A percentile compares a stretch with the other conserved stretches of the same genome.
These are phyloP conservation scores for Sequoia sempervirens DNA, from an alignment of 75 land plant genomes.

Conservation along the genomic window DNA sequence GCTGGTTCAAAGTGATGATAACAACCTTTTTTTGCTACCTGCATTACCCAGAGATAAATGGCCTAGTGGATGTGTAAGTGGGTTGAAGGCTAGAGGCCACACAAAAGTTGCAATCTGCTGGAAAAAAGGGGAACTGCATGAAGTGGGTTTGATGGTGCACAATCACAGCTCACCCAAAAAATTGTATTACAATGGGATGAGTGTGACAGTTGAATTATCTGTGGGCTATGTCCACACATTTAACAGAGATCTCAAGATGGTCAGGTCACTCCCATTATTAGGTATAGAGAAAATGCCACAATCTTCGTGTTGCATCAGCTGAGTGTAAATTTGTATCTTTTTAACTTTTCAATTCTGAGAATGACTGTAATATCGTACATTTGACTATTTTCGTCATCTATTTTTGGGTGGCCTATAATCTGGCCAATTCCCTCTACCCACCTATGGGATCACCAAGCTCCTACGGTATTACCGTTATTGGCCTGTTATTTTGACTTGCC, in stretches of 20 bases:
- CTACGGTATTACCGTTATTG: neutral
- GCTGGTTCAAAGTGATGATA: conserved; percentile 75
- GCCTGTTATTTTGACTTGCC: neutral
- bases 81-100: conserved; percentile 84
- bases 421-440: neutral
- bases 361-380: neutral
- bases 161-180: conserved; percentile 17
- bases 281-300: neutral
- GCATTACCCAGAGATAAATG: conserved; percentile 77
- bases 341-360: neutral
- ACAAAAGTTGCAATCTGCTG: conserved; percentile 65
- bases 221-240: conserved; percentile 42
- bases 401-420: neutral
- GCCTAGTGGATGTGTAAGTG: conserved; percentile 70
- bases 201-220: conserved; percentile 16
- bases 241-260: conserved; percentile 37
- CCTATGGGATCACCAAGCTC: neutral
- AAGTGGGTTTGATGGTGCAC: conserved; percentile 40
- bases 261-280: conserved; percentile 14
- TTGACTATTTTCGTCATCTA: neutral
- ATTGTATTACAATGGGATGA: conserved; percentile 45
- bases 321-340: neutral
- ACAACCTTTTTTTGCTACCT: conserved; percentile 73
- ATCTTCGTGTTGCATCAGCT: conserved; percentile 7
- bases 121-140: conserved; percentile 64